Evolutionary conservation across 208 protist genomes (phyloP).

Genomic region (Leishmania braziliensis): DNA sequence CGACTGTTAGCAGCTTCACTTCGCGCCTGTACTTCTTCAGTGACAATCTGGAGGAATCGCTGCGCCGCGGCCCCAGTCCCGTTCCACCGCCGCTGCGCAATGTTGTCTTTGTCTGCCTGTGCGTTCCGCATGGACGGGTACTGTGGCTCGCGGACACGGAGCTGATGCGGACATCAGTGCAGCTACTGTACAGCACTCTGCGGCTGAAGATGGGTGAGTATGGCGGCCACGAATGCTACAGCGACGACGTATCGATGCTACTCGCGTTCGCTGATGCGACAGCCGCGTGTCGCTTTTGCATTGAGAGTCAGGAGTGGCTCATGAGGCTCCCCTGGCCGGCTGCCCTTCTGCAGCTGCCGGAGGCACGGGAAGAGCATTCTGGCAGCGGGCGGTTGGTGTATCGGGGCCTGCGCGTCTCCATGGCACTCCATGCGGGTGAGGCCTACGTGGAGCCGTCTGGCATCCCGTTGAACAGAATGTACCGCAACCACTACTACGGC

Average conservation of each 20-base stretch:
- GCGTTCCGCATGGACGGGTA: constrained; percentile 48
- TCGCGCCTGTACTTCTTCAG: constrained; percentile 84
- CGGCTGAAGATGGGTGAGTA: constrained; percentile 86
- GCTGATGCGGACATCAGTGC: constrained; percentile 55
- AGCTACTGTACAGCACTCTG: constrained; percentile 64
- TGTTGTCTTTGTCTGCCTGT: constrained; percentile 79
- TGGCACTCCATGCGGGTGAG: constrained; percentile 81
- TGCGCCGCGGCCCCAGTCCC: constrained; percentile 31
- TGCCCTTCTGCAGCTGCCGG: constrained; percentile 45
- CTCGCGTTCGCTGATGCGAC: constrained; percentile 75
- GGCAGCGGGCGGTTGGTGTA: constrained; percentile 36
- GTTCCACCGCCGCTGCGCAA: constrained; percentile 59
- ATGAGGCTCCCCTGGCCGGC: constrained; percentile 77
- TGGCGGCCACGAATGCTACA: constrained; percentile 85
- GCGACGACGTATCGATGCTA: constrained; percentile 79
- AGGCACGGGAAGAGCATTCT: constrained; percentile 38
- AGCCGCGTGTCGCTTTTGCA: constrained; percentile 81
- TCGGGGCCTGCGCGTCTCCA: constrained; percentile 69
- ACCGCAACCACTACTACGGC: constrained; percentile 85
- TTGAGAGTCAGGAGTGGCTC: constrained; percentile 79
- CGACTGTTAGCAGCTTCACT: constrained; percentile 37
- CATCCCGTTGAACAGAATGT: constrained; percentile 46
- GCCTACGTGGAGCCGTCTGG: constrained; percentile 68
- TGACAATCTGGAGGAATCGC: constrained; percentile 67
- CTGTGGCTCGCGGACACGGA: constrained; percentile 72